Evolutionary conservation across 257 asterid genomes (phyloP).

Genomic region (Solanum pimpinellifolium): DNA sequence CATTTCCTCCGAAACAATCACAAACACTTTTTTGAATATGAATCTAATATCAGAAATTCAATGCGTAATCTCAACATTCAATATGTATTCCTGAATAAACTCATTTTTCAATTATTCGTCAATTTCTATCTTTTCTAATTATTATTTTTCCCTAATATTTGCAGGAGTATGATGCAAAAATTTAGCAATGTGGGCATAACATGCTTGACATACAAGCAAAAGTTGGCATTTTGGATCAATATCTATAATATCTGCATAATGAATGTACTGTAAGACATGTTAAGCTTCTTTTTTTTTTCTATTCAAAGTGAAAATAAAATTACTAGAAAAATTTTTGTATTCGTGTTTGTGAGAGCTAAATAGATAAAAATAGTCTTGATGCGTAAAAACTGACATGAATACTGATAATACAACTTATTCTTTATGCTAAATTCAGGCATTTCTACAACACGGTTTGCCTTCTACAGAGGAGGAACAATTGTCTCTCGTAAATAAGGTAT

Average conservation of each 20-base stretch:
- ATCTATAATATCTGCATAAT: conserved; percentile 71
- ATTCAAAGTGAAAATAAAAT: neutral
- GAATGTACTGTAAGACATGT: conserved; percentile 55
- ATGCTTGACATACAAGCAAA: conserved; percentile 72
- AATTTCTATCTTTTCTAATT: neutral
- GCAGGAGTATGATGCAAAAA: conserved; percentile 71
- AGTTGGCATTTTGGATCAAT: conserved; percentile 92
- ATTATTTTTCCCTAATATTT: neutral
- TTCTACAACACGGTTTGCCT: conserved; percentile 75
- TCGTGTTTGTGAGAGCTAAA: neutral
- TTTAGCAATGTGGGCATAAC: conserved; percentile 46
- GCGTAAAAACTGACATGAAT: neutral
- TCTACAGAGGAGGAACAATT: conserved; percentile 59
- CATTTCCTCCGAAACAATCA: too few species aligned
- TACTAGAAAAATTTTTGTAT: neutral
- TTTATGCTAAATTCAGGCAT: conserved; percentile 35
- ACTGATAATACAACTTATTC: neutral
- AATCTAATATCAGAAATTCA: too few species aligned
- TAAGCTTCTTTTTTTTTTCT: neutral
- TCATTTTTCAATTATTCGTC: too few species aligned
- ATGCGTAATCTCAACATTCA: too few species aligned
- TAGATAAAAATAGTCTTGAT: neutral
- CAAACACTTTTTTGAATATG: too few species aligned
- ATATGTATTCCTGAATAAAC: too few species aligned
- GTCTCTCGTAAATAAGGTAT: conserved; percentile 62